Evolutionary conservation across 192 early-diverging fungal species (phyloP).

Genomic region (Entomortierella parvispora): DNA sequence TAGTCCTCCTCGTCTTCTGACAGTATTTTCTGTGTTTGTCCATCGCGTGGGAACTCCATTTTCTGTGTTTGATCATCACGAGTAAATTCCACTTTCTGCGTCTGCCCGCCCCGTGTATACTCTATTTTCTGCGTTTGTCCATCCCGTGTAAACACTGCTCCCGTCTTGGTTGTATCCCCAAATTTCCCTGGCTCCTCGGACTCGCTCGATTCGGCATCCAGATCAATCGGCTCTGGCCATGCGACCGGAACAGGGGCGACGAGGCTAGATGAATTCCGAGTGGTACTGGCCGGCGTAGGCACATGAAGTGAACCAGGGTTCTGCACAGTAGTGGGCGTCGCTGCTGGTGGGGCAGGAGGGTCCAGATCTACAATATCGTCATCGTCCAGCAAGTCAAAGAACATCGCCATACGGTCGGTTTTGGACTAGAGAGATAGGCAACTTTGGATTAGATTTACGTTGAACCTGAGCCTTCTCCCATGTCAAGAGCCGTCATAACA

Average conservation of each 20-base stretch:
- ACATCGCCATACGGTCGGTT: constrained; percentile 40
- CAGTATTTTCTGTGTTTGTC: too few relatives aligned
- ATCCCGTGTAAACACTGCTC: too few relatives aligned
- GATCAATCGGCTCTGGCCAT: constrained; percentile 5
- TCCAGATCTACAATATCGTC: constrained; percentile 14
- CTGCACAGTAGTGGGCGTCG: neutral
- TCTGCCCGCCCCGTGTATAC: neutral
- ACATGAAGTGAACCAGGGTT: neutral
- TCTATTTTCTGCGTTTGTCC: too few relatives aligned
- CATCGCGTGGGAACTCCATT: too few relatives aligned
- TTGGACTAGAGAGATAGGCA: constrained; percentile 9
- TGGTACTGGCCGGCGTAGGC: neutral
- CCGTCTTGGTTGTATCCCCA: too few relatives aligned
- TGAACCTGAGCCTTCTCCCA: neutral
- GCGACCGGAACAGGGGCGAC: constrained; percentile 5
- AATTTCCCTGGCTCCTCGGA: neutral
- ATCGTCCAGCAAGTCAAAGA: constrained; percentile 45
- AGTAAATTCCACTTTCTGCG: neutral
- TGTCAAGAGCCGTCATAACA: neutral
- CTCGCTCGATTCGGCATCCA: neutral
- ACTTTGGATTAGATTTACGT: neutral
- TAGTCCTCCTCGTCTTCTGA: too few relatives aligned
- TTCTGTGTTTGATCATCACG: neutral
- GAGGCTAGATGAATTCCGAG: neutral
- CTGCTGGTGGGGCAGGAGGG: neutral